phyloP scores from a whole-genome alignment of 805 yeast genomes.

The Dipodascopsis uninucleata region DNA sequence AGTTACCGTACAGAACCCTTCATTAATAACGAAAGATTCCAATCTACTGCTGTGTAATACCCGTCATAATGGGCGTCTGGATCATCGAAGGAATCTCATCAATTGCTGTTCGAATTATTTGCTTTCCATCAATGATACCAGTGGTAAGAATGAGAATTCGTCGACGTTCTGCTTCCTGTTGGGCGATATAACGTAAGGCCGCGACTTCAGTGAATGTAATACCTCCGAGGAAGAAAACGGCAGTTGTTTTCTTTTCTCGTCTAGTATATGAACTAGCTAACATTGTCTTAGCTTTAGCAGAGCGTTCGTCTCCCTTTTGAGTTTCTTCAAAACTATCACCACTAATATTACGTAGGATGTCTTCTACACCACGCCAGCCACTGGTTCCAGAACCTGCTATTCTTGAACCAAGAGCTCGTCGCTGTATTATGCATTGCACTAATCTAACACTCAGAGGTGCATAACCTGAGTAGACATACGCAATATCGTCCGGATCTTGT shows the following conservation, averaged over 20 bases:
- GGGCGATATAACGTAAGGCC: constrained; percentile 60
- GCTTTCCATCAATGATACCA: constrained; percentile 45
- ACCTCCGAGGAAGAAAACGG: constrained; percentile 75
- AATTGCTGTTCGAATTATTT: constrained; percentile 34
- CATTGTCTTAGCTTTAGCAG: constrained; percentile 24
- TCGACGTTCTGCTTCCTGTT: constrained; percentile 35
- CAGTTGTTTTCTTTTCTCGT: constrained; percentile 35
- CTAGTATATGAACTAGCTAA: constrained; percentile 21
- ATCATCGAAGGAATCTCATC: constrained; percentile 11
- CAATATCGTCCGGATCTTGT: constrained; percentile 45
- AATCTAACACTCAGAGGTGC: constrained; percentile 72
- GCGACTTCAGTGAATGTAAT: constrained; percentile 80
- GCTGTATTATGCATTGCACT: constrained; percentile 61
- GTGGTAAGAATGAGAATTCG: constrained; percentile 48
- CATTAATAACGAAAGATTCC: too few relatives aligned
- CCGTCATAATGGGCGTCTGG: neutral
- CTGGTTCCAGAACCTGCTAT: constrained; percentile 24
- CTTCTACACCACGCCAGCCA: constrained; percentile 44
- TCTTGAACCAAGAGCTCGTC: constrained; percentile 35
- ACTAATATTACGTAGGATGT: constrained; percentile 36
- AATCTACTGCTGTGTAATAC: neutral
- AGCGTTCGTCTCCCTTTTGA: constrained; percentile 27
- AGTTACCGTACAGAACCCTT: too few relatives aligned
- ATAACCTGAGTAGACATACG: constrained; percentile 74
- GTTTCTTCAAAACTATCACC: constrained; percentile 39